These are phyloP conservation scores for Geotrichum siamense DNA, from an alignment of 1,139 yeast genomes.

Conservation along the genomic window DNA sequence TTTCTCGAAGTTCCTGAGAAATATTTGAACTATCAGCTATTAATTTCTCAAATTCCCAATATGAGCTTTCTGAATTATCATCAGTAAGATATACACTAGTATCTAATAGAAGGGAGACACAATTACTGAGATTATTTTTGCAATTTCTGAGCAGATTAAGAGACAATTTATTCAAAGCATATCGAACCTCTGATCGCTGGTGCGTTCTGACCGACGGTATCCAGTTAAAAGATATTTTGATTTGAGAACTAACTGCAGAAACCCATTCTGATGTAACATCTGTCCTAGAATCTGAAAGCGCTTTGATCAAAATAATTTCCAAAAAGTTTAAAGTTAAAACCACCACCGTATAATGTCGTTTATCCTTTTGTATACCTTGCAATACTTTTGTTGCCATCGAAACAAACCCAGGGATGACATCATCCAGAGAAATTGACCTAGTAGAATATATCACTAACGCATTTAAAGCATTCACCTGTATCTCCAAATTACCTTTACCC, in stretches of 20 bases:
- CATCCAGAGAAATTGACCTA: slow-evolving; percentile 46
- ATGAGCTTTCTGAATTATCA: no score
- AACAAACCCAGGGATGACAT: slow-evolving; percentile 51
- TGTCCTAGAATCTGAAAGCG: slow-evolving; percentile 28
- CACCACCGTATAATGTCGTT: slow-evolving; percentile 40
- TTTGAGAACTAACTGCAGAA: slow-evolving; percentile 54
- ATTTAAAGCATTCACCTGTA: slow-evolving; percentile 28
- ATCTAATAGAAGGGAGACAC: slow-evolving; percentile 34
- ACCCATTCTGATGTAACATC: slow-evolving; percentile 55
- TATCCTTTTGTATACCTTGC: slow-evolving; percentile 34
- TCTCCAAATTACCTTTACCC: slow-evolving; percentile 25
- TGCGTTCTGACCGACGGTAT: slow-evolving; percentile 27
- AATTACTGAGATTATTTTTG: slow-evolving; percentile 32
- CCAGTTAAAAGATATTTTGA: slow-evolving; percentile 35
- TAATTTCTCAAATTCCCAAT: background rate
- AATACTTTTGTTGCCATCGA: slow-evolving; percentile 45
- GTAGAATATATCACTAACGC: slow-evolving; percentile 34
- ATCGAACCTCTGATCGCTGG: slow-evolving; percentile 32
- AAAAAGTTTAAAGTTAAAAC: slow-evolving; percentile 34
- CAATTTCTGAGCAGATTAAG: slow-evolving; percentile 31
- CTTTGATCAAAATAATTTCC: slow-evolving; percentile 32
- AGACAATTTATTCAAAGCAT: slow-evolving; percentile 32
- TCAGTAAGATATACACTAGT: slow-evolving; percentile 25
- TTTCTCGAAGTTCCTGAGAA: slow-evolving; percentile 19
- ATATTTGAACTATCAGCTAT: background rate